Evolutionary conservation across 345 rosid genomes (phyloP).

Genomic region (Aethionema arabicum): DNA sequence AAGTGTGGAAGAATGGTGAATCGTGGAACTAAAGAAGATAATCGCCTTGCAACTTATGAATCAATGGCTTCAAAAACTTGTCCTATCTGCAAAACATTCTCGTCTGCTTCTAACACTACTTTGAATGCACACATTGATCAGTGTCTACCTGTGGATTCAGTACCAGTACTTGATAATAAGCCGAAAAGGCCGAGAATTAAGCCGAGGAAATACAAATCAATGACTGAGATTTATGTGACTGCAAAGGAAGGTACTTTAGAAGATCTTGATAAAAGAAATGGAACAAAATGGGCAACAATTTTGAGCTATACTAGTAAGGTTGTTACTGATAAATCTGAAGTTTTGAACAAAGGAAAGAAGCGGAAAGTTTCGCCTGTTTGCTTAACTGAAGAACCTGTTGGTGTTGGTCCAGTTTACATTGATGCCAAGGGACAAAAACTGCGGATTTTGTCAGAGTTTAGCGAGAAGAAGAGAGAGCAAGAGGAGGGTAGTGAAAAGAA

Average conservation of each 20-base stretch:
- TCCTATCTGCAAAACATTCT: conserved; percentile 98
- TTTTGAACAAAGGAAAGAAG: conserved; percentile 39
- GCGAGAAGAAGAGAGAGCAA: conserved; percentile 32
- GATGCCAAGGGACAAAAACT: conserved; percentile 85
- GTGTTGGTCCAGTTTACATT: conserved; percentile 78
- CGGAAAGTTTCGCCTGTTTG: conserved; percentile 39
- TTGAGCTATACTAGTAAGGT: conserved; percentile 46
- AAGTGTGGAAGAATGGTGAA: conserved; percentile 80
- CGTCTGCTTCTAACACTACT: conserved; percentile 94
- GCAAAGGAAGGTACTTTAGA: conserved; percentile 72
- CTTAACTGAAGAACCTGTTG: conserved; percentile 45
- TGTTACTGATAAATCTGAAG: conserved; percentile 39
- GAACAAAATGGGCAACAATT: conserved; percentile 41
- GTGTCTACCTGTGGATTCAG: conserved; percentile 77
- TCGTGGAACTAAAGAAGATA: conserved; percentile 57
- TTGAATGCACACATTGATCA: conserved; percentile 99
- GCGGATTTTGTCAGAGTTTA: conserved; percentile 68
- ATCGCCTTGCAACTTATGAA: conserved; percentile 44
- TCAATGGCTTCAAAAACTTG: conserved; percentile 70
- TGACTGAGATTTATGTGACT: conserved; percentile 77
- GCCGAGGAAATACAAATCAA: conserved; percentile 69
- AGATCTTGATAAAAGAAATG: conserved; percentile 90
- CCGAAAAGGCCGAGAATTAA: conserved; percentile 65
- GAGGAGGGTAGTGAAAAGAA: conserved; percentile 20
- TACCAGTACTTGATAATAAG: conserved; percentile 60